phyloP scores from a whole-genome alignment of 2,329 filamentous ascomycete species.

The Xylariaceae sp. region DNA sequence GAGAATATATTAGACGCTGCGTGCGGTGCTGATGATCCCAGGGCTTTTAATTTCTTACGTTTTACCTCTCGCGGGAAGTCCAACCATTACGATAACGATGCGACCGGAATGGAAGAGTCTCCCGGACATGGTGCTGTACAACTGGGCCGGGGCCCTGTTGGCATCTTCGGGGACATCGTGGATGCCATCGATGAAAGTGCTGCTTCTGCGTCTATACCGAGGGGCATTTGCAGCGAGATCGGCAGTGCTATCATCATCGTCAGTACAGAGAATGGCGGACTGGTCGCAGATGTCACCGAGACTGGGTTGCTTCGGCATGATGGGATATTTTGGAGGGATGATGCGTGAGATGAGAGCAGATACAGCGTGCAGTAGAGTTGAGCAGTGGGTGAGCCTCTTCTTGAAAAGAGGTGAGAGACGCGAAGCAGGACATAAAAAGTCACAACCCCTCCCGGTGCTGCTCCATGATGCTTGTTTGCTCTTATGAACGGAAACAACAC shows the following conservation, averaged over 20 bases:
- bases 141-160: constrained; percentile 85
- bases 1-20: constrained; percentile 17
- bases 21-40: not conserved
- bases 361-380: not conserved
- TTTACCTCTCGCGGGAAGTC: constrained; percentile 89
- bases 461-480: not conserved
- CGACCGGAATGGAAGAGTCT: constrained; percentile 94
- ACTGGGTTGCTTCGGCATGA: constrained; percentile 20
- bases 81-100: constrained; percentile 96
- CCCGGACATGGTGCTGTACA: constrained; percentile 97
- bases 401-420: not conserved
- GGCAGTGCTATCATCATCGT: constrained; percentile 60
- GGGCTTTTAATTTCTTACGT: constrained; percentile 54
- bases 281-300: constrained; percentile 19
- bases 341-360: too few species aligned
- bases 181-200: constrained; percentile 94
- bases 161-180: constrained; percentile 81
- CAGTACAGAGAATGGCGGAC: constrained; percentile 25
- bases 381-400: not conserved
- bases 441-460: not conserved
- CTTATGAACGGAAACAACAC: not conserved
- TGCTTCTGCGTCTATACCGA: constrained; percentile 85
- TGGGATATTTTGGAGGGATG: not conserved
- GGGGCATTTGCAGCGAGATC: constrained; percentile 89
- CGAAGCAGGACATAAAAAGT: not conserved